These are phyloP conservation scores for Trametopsis cervina DNA, from an alignment of 768 basidiomycete genomes.

Conservation along the genomic window DNA sequence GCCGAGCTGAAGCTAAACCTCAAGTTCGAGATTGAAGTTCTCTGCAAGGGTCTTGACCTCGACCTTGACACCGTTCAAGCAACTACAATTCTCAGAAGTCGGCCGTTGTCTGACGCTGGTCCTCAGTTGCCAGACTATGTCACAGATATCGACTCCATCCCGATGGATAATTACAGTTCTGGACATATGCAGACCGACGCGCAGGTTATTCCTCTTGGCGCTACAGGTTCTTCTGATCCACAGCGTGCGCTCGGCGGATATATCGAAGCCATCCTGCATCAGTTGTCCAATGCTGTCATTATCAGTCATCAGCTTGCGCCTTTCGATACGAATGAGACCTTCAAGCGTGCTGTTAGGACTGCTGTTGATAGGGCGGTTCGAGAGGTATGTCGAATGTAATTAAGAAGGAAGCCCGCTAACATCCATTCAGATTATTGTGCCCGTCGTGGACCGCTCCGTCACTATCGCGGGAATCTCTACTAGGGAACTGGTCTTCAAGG, in stretches of 20 bases:
- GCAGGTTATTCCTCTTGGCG: slow-evolving; percentile 56
- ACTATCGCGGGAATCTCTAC: slow-evolving; percentile 98
- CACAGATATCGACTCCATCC: slow-evolving; percentile 70
- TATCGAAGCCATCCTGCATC: slow-evolving; percentile 72
- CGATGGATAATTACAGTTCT: slow-evolving; percentile 65
- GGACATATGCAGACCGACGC: slow-evolving; percentile 44
- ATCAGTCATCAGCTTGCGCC: slow-evolving; percentile 74
- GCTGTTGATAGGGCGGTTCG: slow-evolving; percentile 93
- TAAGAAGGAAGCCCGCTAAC: neutral
- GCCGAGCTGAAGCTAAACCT: slow-evolving; percentile 94
- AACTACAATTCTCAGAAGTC: slow-evolving; percentile 72
- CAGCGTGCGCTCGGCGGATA: slow-evolving; percentile 68
- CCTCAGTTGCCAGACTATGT: slow-evolving; percentile 75
- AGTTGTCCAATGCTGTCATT: slow-evolving; percentile 64
- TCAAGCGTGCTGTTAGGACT: slow-evolving; percentile 86
- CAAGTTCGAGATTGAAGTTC: slow-evolving; percentile 97
- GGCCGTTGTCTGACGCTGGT: slow-evolving; percentile 57
- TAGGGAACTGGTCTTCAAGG: slow-evolving; percentile 89
- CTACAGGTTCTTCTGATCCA: slow-evolving; percentile 52
- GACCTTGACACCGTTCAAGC: slow-evolving; percentile 82
- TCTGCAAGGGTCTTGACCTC: slow-evolving; percentile 88
- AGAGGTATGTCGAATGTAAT: slow-evolving; percentile 74
- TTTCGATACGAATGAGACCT: slow-evolving; percentile 68
- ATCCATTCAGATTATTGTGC: slow-evolving; percentile 72
- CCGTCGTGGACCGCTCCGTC: slow-evolving; percentile 96